phyloP scores from a whole-genome alignment of 2,329 filamentous ascomycete species.

The Didymella pinodella region DNA sequence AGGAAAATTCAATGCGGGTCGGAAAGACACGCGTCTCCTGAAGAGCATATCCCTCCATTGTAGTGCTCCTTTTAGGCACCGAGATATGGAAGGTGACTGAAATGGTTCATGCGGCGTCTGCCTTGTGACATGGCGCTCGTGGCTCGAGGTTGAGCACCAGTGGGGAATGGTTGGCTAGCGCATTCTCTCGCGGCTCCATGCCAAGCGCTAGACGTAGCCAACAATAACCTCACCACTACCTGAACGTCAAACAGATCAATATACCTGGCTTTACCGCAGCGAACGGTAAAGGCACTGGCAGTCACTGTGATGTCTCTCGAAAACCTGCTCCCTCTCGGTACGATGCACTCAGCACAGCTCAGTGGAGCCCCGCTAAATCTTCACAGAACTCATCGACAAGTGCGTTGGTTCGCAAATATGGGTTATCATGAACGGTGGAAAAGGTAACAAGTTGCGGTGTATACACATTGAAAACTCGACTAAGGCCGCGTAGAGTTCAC shows the following conservation, averaged over 20 bases:
- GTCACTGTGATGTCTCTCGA: slow-evolving; percentile 36
- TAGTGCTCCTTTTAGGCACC: slow-evolving; percentile 45
- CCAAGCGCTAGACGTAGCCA: slow-evolving; percentile 32
- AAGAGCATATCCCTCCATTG: slow-evolving; percentile 49
- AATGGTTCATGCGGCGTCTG: slow-evolving; percentile 26
- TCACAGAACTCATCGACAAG: slow-evolving; percentile 93
- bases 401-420: slow-evolving; percentile 97
- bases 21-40: slow-evolving; percentile 39
- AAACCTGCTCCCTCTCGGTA: slow-evolving; percentile 46
- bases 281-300: neutral
- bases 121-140: slow-evolving; percentile 27
- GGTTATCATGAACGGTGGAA: slow-evolving; percentile 99
- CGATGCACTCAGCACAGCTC: neutral
- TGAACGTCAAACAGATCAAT: slow-evolving; percentile 12
- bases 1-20: slow-evolving; percentile 32
- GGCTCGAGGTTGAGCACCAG: slow-evolving; percentile 6
- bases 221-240: slow-evolving; percentile 22
- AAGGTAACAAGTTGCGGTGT: slow-evolving; percentile 65
- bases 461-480: neutral
- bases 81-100: slow-evolving; percentile 22
- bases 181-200: slow-evolving; percentile 17
- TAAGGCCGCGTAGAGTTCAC: slow-evolving; percentile 76
- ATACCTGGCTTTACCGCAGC: slow-evolving; percentile 3
- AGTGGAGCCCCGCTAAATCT: slow-evolving; percentile 27
- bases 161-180: slow-evolving; percentile 29